A percentile compares a stretch with the other conserved stretches of the same genome.
phyloP scores from a whole-genome alignment of 2,329 filamentous ascomycete genomes.

The Diaporthe velutina region DNA sequence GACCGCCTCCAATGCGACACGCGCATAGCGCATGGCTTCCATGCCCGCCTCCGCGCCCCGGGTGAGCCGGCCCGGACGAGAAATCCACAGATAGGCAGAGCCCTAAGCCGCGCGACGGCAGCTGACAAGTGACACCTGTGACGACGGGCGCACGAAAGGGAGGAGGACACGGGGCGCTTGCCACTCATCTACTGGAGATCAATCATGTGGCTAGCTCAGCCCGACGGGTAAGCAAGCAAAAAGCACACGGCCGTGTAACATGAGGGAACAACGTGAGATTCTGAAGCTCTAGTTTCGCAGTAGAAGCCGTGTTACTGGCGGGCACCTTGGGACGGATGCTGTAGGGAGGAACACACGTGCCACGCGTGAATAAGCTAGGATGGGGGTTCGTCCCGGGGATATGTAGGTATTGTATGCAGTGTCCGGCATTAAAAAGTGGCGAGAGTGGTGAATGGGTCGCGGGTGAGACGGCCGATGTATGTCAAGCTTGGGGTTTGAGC shows the following conservation, averaged over 20 bases:
- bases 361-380: too few species aligned
- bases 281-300: not conserved
- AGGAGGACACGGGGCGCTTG: not conserved
- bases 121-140: slow-evolving; percentile 12
- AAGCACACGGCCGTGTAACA: slow-evolving; percentile 17
- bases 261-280: slow-evolving; percentile 5
- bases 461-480: not conserved
- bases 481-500: not conserved
- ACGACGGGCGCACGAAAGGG: not conserved
- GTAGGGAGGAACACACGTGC: not conserved
- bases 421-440: not conserved
- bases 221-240: slow-evolving; percentile 16
- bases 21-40: not conserved
- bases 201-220: slow-evolving; percentile 6
- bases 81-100: too few species aligned
- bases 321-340: too few species aligned
- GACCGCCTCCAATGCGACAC: not conserved
- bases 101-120: too few species aligned
- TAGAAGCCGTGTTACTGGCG: not conserved
- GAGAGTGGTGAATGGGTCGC: not conserved
- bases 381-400: not conserved
- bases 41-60: slow-evolving; percentile 11
- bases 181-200: not conserved
- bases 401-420: not conserved
- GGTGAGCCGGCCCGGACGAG: not conserved